phyloP scores from a whole-genome alignment of 352 stramenopile genomes.

The Pythium phragmiticola region DNA sequence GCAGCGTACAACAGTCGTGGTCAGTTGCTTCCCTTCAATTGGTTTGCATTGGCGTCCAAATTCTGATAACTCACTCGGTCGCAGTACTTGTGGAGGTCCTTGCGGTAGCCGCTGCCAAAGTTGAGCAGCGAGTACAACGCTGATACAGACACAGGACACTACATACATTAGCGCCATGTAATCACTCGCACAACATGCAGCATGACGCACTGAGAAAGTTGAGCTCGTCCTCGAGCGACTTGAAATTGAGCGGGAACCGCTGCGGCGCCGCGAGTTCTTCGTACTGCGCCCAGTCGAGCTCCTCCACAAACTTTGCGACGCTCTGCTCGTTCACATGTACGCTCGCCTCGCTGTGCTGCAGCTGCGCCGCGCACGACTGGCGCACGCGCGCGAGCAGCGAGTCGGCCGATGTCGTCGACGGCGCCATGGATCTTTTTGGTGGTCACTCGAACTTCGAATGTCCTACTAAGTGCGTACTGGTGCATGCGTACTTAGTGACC shows the following conservation, averaged over 20 bases:
- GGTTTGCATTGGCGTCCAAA: no score
- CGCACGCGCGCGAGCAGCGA: slow-evolving; percentile 51
- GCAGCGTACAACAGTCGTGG: background rate
- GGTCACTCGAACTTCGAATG: background rate
- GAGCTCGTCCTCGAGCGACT: slow-evolving; percentile 66
- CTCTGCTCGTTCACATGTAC: slow-evolving; percentile 57
- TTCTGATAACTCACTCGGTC: slow-evolving; percentile 37
- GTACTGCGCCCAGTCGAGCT: slow-evolving; percentile 57
- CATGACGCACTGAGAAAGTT: slow-evolving; percentile 67
- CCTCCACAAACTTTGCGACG: slow-evolving; percentile 43
- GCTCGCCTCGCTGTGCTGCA: slow-evolving; percentile 40
- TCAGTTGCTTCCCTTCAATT: background rate
- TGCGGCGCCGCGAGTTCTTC: slow-evolving; percentile 39
- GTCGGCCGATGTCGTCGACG: slow-evolving; percentile 15
- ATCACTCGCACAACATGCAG: background rate
- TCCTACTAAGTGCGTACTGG: slow-evolving; percentile 1
- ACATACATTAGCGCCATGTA: background rate
- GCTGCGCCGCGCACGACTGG: slow-evolving; percentile 45
- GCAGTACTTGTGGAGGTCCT: slow-evolving; percentile 72
- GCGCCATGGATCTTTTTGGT: slow-evolving; percentile 27
- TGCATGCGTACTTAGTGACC: slow-evolving; percentile 4
- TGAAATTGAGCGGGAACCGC: slow-evolving; percentile 78
- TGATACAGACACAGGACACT: slow-evolving; percentile 13
- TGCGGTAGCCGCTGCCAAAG: slow-evolving; percentile 80
- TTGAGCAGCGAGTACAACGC: slow-evolving; percentile 70